Evolutionary conservation across 345 rosid genomes (phyloP).

Genomic region (Eucalyptus tenuipes): DNA sequence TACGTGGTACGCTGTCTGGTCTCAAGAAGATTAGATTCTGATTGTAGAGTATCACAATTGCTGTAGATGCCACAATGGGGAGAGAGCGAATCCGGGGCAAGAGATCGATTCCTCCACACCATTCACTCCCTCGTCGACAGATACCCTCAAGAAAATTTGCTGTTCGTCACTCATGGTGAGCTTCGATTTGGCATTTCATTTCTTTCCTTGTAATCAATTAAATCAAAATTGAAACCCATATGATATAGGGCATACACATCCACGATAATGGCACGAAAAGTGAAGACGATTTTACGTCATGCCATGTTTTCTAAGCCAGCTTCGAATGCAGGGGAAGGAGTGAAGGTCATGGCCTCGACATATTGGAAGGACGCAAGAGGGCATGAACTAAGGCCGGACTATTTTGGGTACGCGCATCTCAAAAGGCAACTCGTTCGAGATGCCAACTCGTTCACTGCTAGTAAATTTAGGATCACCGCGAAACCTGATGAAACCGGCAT

Average conservation of each 20-base stretch:
- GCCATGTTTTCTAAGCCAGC: neutral
- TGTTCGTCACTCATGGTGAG: slow-evolving; percentile 73
- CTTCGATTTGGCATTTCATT: neutral
- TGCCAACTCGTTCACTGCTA: slow-evolving; percentile 13
- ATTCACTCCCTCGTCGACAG: slow-evolving; percentile 56
- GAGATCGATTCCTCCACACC: slow-evolving; percentile 32
- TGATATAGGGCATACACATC: neutral
- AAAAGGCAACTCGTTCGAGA: neutral
- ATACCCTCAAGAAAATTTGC: slow-evolving; percentile 68
- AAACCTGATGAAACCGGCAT: slow-evolving; percentile 24
- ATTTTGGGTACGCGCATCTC: neutral
- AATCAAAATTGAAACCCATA: neutral
- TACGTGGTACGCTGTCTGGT: rapidly evolving
- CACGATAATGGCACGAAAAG: neutral
- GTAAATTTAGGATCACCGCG: slow-evolving; percentile 30
- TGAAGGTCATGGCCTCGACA: neutral
- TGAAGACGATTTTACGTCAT: neutral
- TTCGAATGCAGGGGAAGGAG: neutral
- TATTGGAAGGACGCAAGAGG: neutral
- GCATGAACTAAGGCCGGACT: neutral
- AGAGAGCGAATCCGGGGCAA: slow-evolving; percentile 28
- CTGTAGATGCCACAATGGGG: slow-evolving; percentile 67
- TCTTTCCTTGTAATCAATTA: neutral
- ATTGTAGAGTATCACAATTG: neutral
- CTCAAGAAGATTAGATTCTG: neutral